phyloP scores from a whole-genome alignment of 1,139 yeast genomes.

The Geotrichum bryndzae region DNA sequence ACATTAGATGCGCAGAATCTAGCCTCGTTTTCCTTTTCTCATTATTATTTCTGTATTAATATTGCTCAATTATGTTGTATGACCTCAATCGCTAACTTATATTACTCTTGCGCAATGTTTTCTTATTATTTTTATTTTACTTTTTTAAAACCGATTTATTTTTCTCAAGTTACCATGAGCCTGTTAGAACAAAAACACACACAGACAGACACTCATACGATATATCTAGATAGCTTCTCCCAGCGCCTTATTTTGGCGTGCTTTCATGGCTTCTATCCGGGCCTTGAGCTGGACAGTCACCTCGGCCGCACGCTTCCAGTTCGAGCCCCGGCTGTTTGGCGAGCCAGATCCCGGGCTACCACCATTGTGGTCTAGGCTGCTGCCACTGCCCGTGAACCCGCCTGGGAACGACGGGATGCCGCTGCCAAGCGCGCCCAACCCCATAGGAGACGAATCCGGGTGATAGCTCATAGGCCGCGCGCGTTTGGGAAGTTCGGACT shows the following conservation, averaged over 20 bases:
- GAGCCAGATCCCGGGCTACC: background rate
- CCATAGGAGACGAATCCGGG: background rate
- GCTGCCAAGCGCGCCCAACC: background rate
- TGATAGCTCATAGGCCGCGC: background rate
- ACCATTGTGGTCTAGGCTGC: background rate
- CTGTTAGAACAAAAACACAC: too few species aligned
- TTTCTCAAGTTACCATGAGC: too few species aligned
- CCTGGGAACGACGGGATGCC: background rate
- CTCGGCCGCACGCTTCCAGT: conserved; percentile 87
- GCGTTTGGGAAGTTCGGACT: background rate
- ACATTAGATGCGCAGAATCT: too few species aligned
- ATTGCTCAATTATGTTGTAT: too few species aligned
- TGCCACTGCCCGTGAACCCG: background rate
- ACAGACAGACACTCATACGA: too few species aligned
- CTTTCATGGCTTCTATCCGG: conserved; percentile 84
- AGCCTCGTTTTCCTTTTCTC: background rate
- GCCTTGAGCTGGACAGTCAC: conserved; percentile 82
- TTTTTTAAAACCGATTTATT: too few species aligned
- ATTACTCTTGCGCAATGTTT: too few species aligned
- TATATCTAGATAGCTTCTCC: background rate
- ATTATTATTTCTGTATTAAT: background rate
- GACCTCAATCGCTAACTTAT: too few species aligned
- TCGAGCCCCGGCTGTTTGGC: conserved; percentile 23
- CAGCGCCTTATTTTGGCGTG: conserved; percentile 27
- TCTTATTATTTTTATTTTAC: too few species aligned